These are phyloP conservation scores for Teunomyces panamensis DNA, from an alignment of 805 yeast species.

Conservation along the genomic window DNA sequence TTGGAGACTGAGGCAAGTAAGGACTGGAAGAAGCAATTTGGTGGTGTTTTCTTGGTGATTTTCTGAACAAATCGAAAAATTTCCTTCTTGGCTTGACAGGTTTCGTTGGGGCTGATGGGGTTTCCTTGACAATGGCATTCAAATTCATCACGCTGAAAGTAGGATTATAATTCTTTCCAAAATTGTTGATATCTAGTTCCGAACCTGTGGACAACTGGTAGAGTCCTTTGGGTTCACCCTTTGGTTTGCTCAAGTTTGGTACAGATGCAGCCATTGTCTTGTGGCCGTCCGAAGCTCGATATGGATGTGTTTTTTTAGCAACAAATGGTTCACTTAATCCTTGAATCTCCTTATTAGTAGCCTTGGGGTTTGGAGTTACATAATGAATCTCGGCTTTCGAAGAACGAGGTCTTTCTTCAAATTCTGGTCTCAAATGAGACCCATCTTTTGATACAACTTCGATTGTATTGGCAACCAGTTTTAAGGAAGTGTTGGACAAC, in stretches of 20 bases:
- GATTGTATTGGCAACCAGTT: background rate
- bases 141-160: slow-evolving; percentile 24
- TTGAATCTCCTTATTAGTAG: background rate
- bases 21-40: slow-evolving; percentile 8
- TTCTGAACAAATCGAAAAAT: slow-evolving; percentile 35
- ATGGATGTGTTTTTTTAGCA: background rate
- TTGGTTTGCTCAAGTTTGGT: slow-evolving; percentile 12
- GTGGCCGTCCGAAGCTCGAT: background rate
- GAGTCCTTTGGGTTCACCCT: slow-evolving; percentile 2
- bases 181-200: slow-evolving; percentile 36
- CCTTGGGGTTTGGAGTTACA: background rate
- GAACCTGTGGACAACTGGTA: slow-evolving; percentile 27
- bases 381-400: slow-evolving; percentile 6
- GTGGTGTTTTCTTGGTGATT: slow-evolving; percentile 13
- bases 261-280: slow-evolving; percentile 9
- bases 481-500: slow-evolving; percentile 9
- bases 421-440: background rate
- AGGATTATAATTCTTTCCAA: slow-evolving; percentile 39
- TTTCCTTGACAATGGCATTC: slow-evolving; percentile 10
- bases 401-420: slow-evolving; percentile 5
- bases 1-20: slow-evolving; percentile 14
- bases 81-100: slow-evolving; percentile 19
- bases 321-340: background rate
- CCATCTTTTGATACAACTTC: slow-evolving; percentile 3
- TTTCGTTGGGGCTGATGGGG: background rate